Conservation (phyloP, 2,329 filamentous ascomycete genomes). For the Beauveria brongniartii region DNA sequence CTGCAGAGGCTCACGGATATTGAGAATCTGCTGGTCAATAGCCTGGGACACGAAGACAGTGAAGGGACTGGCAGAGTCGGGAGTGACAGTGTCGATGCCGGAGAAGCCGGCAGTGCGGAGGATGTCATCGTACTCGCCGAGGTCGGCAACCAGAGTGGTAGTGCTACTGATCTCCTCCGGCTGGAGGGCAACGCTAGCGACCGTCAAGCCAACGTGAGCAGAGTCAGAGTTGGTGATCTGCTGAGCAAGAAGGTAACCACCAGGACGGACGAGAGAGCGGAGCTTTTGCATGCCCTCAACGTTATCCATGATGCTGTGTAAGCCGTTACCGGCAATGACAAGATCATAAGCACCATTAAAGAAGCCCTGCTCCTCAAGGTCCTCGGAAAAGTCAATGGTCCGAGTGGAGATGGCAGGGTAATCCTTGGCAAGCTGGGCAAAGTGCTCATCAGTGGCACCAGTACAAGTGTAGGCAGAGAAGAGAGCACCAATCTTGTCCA, state of each 20-base stretch:
- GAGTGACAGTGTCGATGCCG: slow-evolving; percentile 12
- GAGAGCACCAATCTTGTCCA: slow-evolving; percentile 5
- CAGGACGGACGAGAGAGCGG: slow-evolving; percentile 11
- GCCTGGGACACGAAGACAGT: slow-evolving; percentile 13
- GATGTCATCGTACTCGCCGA: slow-evolving; percentile 9
- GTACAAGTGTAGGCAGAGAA: slow-evolving; percentile 13
- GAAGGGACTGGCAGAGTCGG: slow-evolving; percentile 7
- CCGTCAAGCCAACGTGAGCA: slow-evolving; percentile 5
- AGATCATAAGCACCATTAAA: slow-evolving; percentile 6
- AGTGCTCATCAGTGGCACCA: slow-evolving; percentile 9
- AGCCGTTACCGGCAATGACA: slow-evolving; percentile 8
- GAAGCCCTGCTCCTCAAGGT: slow-evolving; percentile 11
- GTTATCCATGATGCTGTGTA: slow-evolving; percentile 5
- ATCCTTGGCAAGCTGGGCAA: slow-evolving; percentile 4
- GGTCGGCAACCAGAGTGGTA: slow-evolving; percentile 3
- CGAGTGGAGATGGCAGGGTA: slow-evolving; percentile 2
- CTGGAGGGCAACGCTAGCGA: slow-evolving; percentile 4
- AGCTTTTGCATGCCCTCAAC: slow-evolving; percentile 7
- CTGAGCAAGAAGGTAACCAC: slow-evolving; percentile 11
- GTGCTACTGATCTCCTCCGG: slow-evolving; percentile 8
- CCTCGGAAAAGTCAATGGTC: slow-evolving; percentile 9
- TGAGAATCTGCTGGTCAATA: slow-evolving; percentile 10
- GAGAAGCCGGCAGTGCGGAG: slow-evolving; percentile 12
- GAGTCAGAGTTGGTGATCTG: slow-evolving; percentile 8
- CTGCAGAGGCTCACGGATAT: slow-evolving; percentile 10